Evolutionary conservation across 192 early-diverging fungal species (phyloP).

Genomic region (Coemansia sp.): DNA sequence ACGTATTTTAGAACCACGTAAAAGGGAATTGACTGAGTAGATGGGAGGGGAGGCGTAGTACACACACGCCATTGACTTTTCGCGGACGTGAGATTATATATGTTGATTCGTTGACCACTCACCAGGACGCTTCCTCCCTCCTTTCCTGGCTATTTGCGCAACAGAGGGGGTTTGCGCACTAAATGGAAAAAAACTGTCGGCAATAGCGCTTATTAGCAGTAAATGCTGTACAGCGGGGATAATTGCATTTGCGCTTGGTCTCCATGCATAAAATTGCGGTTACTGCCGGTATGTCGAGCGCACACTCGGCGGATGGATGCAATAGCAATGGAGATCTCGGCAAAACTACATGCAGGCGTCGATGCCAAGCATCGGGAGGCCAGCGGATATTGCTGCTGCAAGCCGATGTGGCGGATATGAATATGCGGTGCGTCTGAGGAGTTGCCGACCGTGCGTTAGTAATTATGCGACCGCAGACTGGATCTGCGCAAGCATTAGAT

Average conservation of each 20-base stretch:
- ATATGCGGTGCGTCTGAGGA: no score
- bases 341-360: not conserved
- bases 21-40: not conserved
- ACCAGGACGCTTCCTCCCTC: no score
- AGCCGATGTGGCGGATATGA: no score
- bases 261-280: not conserved
- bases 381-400: no score
- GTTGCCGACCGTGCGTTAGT: no score
- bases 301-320: not conserved
- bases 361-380: no score
- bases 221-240: not conserved
- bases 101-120: not conserved
- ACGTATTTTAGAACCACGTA: not conserved
- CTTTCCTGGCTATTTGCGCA: no score
- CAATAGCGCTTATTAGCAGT: not conserved
- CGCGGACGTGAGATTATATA: not conserved
- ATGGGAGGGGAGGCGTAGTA: not conserved
- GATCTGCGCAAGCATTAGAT: no score
- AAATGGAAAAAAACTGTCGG: not conserved
- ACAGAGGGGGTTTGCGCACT: no score
- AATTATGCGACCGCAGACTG: no score
- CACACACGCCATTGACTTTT: not conserved
- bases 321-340: not conserved
- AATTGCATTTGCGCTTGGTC: constrained; percentile 2
- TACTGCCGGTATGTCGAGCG: not conserved